phyloP scores from a whole-genome alignment of 2,329 filamentous ascomycete species.

The Biscogniauxia mediterranea region DNA sequence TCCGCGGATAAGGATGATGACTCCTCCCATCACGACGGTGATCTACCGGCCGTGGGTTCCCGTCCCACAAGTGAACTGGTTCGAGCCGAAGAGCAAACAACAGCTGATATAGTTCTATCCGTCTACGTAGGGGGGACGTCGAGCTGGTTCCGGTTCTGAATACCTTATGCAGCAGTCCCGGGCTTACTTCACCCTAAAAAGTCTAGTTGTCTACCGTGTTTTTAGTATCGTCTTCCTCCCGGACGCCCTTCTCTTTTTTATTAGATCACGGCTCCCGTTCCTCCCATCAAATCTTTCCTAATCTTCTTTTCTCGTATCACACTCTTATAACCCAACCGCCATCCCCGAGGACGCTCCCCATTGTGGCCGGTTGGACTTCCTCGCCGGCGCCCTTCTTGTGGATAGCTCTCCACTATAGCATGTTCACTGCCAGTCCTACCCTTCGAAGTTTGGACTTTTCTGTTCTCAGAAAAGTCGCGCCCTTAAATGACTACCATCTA shows the following conservation, averaged over 20 bases:
- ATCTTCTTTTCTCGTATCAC: background rate
- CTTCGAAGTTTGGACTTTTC: background rate
- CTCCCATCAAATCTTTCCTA: background rate
- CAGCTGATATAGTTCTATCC: background rate
- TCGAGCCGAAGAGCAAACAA: background rate
- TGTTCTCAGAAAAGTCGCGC: conserved; percentile 8
- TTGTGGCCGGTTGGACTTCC: background rate
- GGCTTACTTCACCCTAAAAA: background rate
- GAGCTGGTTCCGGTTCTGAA: background rate
- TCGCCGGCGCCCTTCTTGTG: conserved; percentile 10
- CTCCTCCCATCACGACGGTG: conserved; percentile 4
- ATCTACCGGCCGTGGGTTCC: background rate
- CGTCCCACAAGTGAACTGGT: background rate
- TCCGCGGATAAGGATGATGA: conserved; percentile 5
- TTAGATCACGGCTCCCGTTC: background rate
- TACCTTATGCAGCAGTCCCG: background rate
- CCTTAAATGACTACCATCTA: conserved; percentile 42
- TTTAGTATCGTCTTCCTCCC: background rate
- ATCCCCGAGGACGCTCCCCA: background rate
- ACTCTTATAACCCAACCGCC: conserved; percentile 5
- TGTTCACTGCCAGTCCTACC: conserved; percentile 4
- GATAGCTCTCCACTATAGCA: conserved; percentile 5
- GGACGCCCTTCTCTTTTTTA: background rate
- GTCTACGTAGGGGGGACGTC: too few species aligned
- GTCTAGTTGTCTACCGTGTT: too few species aligned